Evolutionary conservation across 345 rosid genomes (phyloP).

Genomic region (Aegle marmelos): DNA sequence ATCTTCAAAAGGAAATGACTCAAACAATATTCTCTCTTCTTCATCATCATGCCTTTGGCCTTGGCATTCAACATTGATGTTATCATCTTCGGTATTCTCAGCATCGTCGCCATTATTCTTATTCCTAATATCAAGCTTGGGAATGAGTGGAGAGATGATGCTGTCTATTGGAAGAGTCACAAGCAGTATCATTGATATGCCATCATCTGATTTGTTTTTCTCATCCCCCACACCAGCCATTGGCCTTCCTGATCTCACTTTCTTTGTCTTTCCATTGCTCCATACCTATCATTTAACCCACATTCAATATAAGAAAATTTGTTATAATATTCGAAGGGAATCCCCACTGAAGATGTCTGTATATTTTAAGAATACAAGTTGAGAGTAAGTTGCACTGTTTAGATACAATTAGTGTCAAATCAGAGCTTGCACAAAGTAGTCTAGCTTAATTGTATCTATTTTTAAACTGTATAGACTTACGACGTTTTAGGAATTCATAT

Average conservation of each 20-base stretch:
- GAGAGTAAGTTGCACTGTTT: no score
- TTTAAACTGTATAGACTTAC: no score
- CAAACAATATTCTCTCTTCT: slow-evolving; percentile 30
- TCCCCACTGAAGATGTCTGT: no score
- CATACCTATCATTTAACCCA: slow-evolving; percentile 50
- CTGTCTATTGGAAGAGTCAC: slow-evolving; percentile 56
- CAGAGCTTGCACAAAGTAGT: no score
- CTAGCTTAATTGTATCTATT: no score
- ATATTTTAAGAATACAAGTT: no score
- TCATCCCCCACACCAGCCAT: slow-evolving; percentile 29
- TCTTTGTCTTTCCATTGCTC: slow-evolving; percentile 72
- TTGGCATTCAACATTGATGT: neutral
- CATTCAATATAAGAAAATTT: neutral
- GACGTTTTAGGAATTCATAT: no score
- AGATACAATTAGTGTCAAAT: no score
- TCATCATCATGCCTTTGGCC: neutral
- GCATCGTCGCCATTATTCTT: neutral
- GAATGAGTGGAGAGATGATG: slow-evolving; percentile 48
- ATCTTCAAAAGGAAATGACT: slow-evolving; percentile 62
- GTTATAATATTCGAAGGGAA: no score
- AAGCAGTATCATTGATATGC: slow-evolving; percentile 55
- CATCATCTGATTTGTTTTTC: slow-evolving; percentile 16
- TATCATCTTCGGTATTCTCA: slow-evolving; percentile 14
- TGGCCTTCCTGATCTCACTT: slow-evolving; percentile 61
- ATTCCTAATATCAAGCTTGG: neutral